A percentile compares a stretch with the other conserved stretches of the same genome.
Conservation (phyloP, 352 stramenopile species). For the Pythium coloratum region DNA sequence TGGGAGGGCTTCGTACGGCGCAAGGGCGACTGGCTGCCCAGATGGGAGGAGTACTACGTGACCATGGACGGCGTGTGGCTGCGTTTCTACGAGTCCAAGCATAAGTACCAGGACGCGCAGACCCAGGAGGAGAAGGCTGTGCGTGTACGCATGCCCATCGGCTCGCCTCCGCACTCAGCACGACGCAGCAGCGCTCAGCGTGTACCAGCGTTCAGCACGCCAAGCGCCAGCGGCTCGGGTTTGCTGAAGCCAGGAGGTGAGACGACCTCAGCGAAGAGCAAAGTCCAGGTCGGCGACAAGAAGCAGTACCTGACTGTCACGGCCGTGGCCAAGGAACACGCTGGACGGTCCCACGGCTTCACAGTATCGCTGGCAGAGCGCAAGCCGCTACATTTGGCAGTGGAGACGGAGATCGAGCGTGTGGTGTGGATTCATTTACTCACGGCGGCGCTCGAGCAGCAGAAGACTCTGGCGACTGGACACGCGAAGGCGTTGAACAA, state of each 20-base stretch:
- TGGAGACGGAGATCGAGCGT: constrained; percentile 71
- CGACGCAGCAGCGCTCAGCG: constrained; percentile 28
- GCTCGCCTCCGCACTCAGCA: constrained; percentile 29
- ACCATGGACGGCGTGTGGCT: constrained; percentile 62
- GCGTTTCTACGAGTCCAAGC: constrained; percentile 70
- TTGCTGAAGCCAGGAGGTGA: not conserved
- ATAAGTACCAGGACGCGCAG: constrained; percentile 47
- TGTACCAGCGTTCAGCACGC: constrained; percentile 16
- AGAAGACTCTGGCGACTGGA: constrained; percentile 42
- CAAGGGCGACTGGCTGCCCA: constrained; percentile 79
- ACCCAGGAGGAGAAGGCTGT: constrained; percentile 36
- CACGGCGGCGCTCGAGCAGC: constrained; percentile 59
- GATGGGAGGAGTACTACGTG: constrained; percentile 72
- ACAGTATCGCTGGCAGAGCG: constrained; percentile 44
- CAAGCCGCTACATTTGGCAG: constrained; percentile 58
- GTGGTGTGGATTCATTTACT: constrained; percentile 77
- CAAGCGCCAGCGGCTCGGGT: not conserved
- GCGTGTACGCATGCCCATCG: constrained; percentile 26
- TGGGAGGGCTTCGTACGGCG: constrained; percentile 65
- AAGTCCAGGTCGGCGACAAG: constrained; percentile 30
- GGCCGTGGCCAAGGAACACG: constrained; percentile 55
- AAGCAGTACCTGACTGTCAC: constrained; percentile 62
- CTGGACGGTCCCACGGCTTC: constrained; percentile 59
- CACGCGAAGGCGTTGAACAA: constrained; percentile 13
- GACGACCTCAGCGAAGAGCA: not conserved